Conservation (phyloP, 108 stramenopile species). For the Cyclostephanos invisitatus region DNA sequence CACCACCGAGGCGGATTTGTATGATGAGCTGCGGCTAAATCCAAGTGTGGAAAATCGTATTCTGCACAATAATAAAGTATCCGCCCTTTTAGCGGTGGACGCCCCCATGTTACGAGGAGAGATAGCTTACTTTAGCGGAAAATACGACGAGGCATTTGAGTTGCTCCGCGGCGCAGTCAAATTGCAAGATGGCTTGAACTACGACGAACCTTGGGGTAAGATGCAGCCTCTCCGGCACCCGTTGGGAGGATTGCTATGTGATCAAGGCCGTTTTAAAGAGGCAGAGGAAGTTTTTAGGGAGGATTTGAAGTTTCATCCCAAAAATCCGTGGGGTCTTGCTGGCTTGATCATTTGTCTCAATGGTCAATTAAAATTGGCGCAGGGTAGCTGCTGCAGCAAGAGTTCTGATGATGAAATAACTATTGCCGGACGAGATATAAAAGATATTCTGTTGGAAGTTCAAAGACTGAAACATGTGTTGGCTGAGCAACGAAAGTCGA, state of each 20-base stretch:
- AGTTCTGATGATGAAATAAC: not conserved
- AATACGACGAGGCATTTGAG: slow-evolving; percentile 71
- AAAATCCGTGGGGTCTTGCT: slow-evolving; percentile 81
- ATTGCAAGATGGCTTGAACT: slow-evolving; percentile 80
- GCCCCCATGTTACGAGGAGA: slow-evolving; percentile 82
- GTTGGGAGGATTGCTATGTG: slow-evolving; percentile 78
- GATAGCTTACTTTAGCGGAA: slow-evolving; percentile 78
- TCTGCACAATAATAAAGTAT: slow-evolving; percentile 83
- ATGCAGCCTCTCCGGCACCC: slow-evolving; percentile 91
- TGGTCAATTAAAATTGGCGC: slow-evolving; percentile 17
- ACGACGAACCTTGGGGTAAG: slow-evolving; percentile 92
- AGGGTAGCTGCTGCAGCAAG: slow-evolving; percentile 26
- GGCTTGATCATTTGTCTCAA: slow-evolving; percentile 71
- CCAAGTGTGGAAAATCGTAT: slow-evolving; percentile 67
- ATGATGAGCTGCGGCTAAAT: slow-evolving; percentile 65
- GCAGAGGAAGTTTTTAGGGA: slow-evolving; percentile 70
- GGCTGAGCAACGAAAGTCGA: slow-evolving; percentile 45
- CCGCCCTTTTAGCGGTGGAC: slow-evolving; percentile 71
- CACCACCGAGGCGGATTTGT: slow-evolving; percentile 59
- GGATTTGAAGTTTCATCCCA: slow-evolving; percentile 80
- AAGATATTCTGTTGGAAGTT: slow-evolving; percentile 43
- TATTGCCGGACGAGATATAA: slow-evolving; percentile 11
- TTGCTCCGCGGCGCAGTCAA: slow-evolving; percentile 69
- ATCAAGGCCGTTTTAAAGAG: slow-evolving; percentile 71
- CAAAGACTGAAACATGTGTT: slow-evolving; percentile 43